Evolutionary conservation across 306 rosid genomes (phyloP).

Genomic region (Trifolium dubium): DNA sequence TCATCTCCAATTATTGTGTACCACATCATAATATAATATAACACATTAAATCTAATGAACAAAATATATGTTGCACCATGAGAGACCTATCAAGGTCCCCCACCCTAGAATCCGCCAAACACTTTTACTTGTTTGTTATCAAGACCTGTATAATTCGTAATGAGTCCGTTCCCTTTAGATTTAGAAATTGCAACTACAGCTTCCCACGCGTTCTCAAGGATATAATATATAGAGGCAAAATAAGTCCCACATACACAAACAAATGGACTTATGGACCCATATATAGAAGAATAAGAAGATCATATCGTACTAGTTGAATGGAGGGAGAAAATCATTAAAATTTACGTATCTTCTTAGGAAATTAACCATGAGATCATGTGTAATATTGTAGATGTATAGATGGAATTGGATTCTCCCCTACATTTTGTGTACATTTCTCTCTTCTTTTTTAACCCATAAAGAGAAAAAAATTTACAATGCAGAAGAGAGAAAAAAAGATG

Average conservation of each 20-base stretch:
- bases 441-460: too few relatives aligned
- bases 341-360: slow-evolving; percentile 48
- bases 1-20: too few relatives aligned
- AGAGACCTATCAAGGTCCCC: too few relatives aligned
- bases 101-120: too few relatives aligned
- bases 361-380: slow-evolving; percentile 13
- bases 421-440: too few relatives aligned
- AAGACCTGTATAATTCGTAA: slow-evolving; percentile 37
- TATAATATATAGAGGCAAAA: slow-evolving; percentile 48
- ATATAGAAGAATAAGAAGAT: neutral
- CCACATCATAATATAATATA: too few relatives aligned
- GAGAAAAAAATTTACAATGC: too few relatives aligned
- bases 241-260: slow-evolving; percentile 45
- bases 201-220: slow-evolving; percentile 50
- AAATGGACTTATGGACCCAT: slow-evolving; percentile 36
- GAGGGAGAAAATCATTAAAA: slow-evolving; percentile 38
- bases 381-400: too few relatives aligned
- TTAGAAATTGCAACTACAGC: slow-evolving; percentile 37
- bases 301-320: slow-evolving; percentile 44
- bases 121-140: slow-evolving; percentile 52
- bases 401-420: too few relatives aligned
- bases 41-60: too few relatives aligned
- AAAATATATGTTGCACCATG: too few relatives aligned
- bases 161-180: slow-evolving; percentile 40
- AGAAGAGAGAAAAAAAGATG: too few relatives aligned